Evolutionary conservation across 805 yeast genomes (phyloP).

Genomic region (Kodamaea jinghongensis): DNA sequence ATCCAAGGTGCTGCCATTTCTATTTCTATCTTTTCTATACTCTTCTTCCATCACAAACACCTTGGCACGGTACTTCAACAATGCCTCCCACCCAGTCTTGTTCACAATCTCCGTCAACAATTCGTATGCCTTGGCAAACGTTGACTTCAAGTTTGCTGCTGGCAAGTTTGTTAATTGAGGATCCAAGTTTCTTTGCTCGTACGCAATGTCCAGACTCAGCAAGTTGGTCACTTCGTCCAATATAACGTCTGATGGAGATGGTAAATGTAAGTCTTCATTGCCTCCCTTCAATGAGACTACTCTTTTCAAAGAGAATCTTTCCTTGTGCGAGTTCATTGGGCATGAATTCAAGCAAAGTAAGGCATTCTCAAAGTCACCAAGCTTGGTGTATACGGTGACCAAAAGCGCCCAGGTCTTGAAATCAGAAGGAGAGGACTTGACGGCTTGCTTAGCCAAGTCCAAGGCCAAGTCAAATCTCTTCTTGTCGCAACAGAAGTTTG

Average conservation of each 20-base stretch:
- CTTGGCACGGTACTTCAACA: constrained; percentile 44
- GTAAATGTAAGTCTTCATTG: constrained; percentile 61
- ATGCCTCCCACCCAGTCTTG: constrained; percentile 46
- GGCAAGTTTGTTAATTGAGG: constrained; percentile 61
- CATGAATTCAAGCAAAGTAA: constrained; percentile 72
- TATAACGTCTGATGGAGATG: constrained; percentile 72
- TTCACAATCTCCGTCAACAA: constrained; percentile 43
- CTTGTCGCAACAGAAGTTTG: constrained; percentile 54
- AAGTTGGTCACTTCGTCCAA: constrained; percentile 66
- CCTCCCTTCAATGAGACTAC: constrained; percentile 50
- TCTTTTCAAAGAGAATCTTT: constrained; percentile 59
- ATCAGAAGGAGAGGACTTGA: constrained; percentile 70
- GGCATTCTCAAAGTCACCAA: constrained; percentile 69
- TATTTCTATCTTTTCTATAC: constrained; percentile 38
- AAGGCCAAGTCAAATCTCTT: constrained; percentile 55
- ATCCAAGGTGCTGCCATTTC: constrained; percentile 14
- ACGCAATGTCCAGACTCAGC: constrained; percentile 60
- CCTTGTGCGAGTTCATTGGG: constrained; percentile 77
- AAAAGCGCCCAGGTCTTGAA: constrained; percentile 72
- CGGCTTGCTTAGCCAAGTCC: constrained; percentile 59
- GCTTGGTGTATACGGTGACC: constrained; percentile 59
- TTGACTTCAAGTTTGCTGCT: constrained; percentile 60
- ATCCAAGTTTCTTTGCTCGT: constrained; percentile 65
- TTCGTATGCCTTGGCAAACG: constrained; percentile 45
- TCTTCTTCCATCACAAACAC: constrained; percentile 50